A percentile compares a stretch with the other conserved stretches of the same genome.
Evolutionary conservation across 768 basidiomycete species (phyloP).

Genomic region (Agaricus subrufescens): DNA sequence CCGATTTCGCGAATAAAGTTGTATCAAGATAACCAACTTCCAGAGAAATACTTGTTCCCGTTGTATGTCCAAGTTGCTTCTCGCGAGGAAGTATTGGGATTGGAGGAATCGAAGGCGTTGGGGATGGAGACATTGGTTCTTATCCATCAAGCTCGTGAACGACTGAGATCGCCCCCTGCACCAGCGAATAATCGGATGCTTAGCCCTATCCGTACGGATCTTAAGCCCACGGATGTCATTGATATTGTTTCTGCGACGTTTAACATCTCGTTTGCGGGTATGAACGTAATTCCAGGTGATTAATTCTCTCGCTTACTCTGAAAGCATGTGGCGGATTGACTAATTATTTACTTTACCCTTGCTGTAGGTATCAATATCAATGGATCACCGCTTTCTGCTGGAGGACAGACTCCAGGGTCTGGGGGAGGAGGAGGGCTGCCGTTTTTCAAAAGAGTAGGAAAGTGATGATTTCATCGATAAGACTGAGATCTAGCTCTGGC

Average conservation of each 20-base stretch:
- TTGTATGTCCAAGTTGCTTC: conserved; percentile 52
- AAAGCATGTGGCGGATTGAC: neutral
- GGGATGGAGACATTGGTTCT: conserved; percentile 47
- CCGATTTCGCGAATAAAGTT: conserved; percentile 33
- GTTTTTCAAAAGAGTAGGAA: no score
- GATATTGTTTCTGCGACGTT: conserved; percentile 10
- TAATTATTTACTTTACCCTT: neutral
- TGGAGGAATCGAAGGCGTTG: conserved; percentile 52
- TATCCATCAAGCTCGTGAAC: conserved; percentile 48
- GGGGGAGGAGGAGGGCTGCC: no score
- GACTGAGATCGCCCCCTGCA: conserved; percentile 26
- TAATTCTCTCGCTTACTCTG: neutral
- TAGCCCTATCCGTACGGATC: conserved; percentile 18
- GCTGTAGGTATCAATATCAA: neutral
- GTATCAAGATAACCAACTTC: conserved; percentile 49
- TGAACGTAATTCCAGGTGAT: neutral
- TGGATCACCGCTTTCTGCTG: neutral
- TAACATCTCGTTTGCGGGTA: neutral
- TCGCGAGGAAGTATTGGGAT: conserved; percentile 43
- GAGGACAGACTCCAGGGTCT: no score
- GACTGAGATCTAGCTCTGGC: no score
- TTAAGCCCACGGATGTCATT: conserved; percentile 14
- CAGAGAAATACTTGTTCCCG: conserved; percentile 43
- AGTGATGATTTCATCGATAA: no score
- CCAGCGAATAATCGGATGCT: conserved; percentile 11